These are phyloP conservation scores for Castanea mollissima DNA, from an alignment of 306 rosid genomes.

Conservation along the genomic window DNA sequence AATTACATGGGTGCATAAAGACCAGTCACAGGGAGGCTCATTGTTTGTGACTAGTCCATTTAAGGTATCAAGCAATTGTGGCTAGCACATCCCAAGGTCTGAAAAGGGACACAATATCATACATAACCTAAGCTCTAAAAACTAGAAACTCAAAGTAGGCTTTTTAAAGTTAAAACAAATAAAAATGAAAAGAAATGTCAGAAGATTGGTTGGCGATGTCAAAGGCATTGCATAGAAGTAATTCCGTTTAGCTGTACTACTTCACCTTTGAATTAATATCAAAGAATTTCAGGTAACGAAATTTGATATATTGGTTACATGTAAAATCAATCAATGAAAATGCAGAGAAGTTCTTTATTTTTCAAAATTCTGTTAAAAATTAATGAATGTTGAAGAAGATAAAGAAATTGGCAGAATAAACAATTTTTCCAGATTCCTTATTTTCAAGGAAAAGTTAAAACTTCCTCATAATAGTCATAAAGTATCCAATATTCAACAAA, in stretches of 20 bases:
- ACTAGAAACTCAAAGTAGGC: background rate
- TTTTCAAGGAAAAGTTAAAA: background rate
- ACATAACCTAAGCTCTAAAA: background rate
- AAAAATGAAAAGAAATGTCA: background rate
- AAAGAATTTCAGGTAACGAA: background rate
- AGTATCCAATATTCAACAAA: background rate
- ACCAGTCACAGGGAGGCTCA: too few species aligned
- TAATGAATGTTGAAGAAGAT: background rate
- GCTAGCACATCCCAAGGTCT: too few species aligned
- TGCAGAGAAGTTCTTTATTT: background rate
- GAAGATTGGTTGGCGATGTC: background rate
- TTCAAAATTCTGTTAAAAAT: background rate
- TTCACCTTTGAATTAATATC: background rate
- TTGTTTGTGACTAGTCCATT: too few species aligned
- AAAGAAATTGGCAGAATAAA: constrained; percentile 9
- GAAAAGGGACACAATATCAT: background rate
- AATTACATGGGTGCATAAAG: too few species aligned
- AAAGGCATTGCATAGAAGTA: background rate
- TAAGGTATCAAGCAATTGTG: too few species aligned
- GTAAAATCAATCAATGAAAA: background rate
- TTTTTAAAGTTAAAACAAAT: background rate
- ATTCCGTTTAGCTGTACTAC: background rate
- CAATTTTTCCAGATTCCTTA: background rate
- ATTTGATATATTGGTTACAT: background rate
- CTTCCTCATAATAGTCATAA: background rate